Base-by-base conservation (phyloP, 2,329 filamentous ascomycete genomes). In the Aspergillus sp. region DNA sequence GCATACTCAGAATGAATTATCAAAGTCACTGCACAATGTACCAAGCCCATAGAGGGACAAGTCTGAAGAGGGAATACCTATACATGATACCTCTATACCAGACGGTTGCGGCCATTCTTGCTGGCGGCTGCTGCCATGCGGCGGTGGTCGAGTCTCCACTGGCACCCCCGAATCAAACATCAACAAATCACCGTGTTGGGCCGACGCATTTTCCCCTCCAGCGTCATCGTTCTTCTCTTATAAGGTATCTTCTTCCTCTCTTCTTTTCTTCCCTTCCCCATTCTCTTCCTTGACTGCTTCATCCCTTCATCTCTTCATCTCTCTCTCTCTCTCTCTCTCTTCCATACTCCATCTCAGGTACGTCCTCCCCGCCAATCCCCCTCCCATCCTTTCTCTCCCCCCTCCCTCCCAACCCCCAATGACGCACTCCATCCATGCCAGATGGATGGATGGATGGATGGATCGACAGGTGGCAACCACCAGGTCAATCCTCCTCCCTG, bases 211-310 rank as follows among this genome's bases (percentile, higher is more conserved):
- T 22, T 45, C 44, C 36, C 51, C 52, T 51, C 46, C 45, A 53
- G 17, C 54, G 52, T 54, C 51, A 46, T 52, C 55, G 52, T 51
- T 55, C 22, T 22, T 56, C 47, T 51, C 52, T 49, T 51, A 53
- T 52, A 48, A 22, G 22, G 22, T 22, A 22, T 22, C 22, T 22
- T 22, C 5, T 4, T 58, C 52, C 46, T 47, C 64, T 67, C 14
- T 16, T 36, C 40, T 46, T 38, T 60, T 55, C 51, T 54, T 51
- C 53, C 52, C 53, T 57, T 57, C 47, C 52, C 52, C 47, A 22
- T 51, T 54, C 54, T 50, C 58, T 52, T 47, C 47, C 64, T 68
- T 50, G 64, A 8, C 4, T 17, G 7, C 40, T 42, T 6, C 17
- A 10, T 42, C 14, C 4, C 38, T 41, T 41, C 38, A n/a, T 20